Base-by-base conservation (phyloP, 2,329 filamentous ascomycete genomes). In the Cladosporium cucumerinum region DNA sequence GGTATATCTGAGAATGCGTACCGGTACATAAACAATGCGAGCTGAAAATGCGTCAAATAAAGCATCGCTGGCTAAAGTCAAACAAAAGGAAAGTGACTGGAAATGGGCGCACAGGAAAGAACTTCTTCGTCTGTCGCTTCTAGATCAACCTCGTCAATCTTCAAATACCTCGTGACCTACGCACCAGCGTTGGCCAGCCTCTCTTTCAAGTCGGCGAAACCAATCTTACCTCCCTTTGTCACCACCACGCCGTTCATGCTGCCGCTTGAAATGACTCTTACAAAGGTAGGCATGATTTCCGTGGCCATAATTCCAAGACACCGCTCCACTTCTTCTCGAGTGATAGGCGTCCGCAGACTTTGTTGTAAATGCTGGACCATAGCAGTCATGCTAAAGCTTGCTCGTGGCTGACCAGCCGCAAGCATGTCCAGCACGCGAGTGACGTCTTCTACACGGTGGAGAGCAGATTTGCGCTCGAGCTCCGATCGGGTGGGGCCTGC, bases 381-480 rank as follows among this genome's bases (percentile, higher is more conserved):
- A 1, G 77, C 73, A 3, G 73, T 72, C 69, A 81, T 78, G 25
- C 78, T 79, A 69, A 83, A 79, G n/a, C 77, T 81, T 43, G 76
- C 77, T 28, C 80, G 76, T 36, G 72, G 66, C 55, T 70, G 72
- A 16, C 65, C 70, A 2, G 76, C 77, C 14, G 77, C 77, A 10
- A 82, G 74, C 4, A 82, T 71, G 0, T 77, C 77, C 2, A 83
- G 72, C 2, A 82, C 76, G 2, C 76, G 73, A 0, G 80, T 71
- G 11, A 82, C 75, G 43, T 83, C 81, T 66, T 80, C 78, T 4
- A 80, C 73, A 18, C 81, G 78, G 62, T 82, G 79, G 0, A 83
- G 76, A 2, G 82, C 82, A 0, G 80, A 77, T 58, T 71, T 74
- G n/a, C 81, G 81, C 48, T 79, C 77, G 5, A 80, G 74, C 58